Conservation (phyloP, 2,329 filamentous ascomycete genomes). For the Sarocladium strictum region DNA sequence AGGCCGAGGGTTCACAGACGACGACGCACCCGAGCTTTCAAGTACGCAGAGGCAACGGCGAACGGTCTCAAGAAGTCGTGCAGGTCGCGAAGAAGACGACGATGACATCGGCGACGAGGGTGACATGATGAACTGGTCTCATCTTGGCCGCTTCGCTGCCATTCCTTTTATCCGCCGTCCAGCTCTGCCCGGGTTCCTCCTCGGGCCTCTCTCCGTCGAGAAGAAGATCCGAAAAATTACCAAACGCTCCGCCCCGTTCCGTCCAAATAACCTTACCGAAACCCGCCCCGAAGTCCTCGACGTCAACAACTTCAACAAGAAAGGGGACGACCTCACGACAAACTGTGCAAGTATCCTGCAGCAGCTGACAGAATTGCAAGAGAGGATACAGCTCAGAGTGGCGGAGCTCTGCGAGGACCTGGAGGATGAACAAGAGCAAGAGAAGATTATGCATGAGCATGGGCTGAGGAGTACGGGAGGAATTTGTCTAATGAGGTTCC, state of each 20-base stretch:
- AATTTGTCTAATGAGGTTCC: conserved; percentile 77
- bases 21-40: conserved; percentile 44
- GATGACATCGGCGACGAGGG: conserved; percentile 64
- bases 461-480: conserved; percentile 63
- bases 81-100: conserved; percentile 40
- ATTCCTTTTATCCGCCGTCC: conserved; percentile 69
- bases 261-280: conserved; percentile 61
- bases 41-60: conserved; percentile 42
- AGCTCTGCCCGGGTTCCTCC: conserved; percentile 72
- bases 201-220: conserved; percentile 83
- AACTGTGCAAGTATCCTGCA: conserved; percentile 71
- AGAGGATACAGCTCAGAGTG: conserved; percentile 40
- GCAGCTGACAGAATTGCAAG: conserved; percentile 47
- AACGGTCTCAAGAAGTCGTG: conserved; percentile 18
- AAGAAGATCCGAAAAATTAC: conserved; percentile 69
- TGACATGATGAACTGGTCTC: conserved; percentile 79
- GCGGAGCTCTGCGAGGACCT: conserved; percentile 37
- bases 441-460: conserved; percentile 55
- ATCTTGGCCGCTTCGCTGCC: conserved; percentile 72
- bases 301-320: conserved; percentile 67
- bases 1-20: conserved; percentile 43
- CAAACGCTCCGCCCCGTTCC: conserved; percentile 65
- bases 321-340: conserved; percentile 71
- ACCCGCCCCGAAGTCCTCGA: conserved; percentile 74
- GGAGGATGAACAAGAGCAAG: conserved; percentile 38